Evolutionary conservation across 179 eudicot genomes (phyloP).

Genomic region (Heliamphora pulchella): DNA sequence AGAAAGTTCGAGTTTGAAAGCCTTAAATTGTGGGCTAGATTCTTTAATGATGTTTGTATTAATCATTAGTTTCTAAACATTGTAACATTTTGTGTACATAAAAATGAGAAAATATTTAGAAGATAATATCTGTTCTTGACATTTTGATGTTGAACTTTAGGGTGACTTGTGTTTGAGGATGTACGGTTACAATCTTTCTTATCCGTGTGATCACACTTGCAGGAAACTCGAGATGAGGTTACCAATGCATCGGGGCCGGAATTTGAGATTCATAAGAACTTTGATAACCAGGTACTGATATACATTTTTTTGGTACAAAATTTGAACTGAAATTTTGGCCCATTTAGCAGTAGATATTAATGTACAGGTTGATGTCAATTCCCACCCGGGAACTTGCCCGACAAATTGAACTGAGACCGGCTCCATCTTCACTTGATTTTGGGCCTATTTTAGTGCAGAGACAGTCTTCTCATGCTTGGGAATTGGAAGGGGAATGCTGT

Average conservation of each 20-base stretch:
- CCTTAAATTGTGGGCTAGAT: neutral
- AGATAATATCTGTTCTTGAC: neutral
- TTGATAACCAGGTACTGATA: constrained; percentile 18
- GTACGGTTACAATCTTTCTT: neutral
- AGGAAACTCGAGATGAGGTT: constrained; percentile 29
- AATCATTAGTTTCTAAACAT: neutral
- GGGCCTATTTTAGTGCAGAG: neutral
- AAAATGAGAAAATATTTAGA: neutral
- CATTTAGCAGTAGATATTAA: neutral
- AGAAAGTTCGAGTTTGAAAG: neutral
- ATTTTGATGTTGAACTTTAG: neutral
- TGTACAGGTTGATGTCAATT: constrained; percentile 6
- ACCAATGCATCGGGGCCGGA: constrained; percentile 24
- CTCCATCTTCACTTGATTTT: neutral
- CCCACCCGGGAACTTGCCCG: neutral
- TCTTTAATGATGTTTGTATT: neutral
- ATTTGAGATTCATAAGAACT: constrained; percentile 25
- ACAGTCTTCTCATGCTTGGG: neutral
- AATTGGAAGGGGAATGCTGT: neutral
- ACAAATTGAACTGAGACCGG: neutral
- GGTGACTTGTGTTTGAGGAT: neutral
- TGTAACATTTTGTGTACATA: neutral
- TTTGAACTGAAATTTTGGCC: neutral
- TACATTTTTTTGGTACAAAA: neutral
- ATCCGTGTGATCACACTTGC: constrained; percentile 5